Evolutionary conservation across 768 basidiomycete genomes (phyloP), one percentile per base, ranked within the genome.

Genomic region (Lepiota brunneoincarnata): DNA sequence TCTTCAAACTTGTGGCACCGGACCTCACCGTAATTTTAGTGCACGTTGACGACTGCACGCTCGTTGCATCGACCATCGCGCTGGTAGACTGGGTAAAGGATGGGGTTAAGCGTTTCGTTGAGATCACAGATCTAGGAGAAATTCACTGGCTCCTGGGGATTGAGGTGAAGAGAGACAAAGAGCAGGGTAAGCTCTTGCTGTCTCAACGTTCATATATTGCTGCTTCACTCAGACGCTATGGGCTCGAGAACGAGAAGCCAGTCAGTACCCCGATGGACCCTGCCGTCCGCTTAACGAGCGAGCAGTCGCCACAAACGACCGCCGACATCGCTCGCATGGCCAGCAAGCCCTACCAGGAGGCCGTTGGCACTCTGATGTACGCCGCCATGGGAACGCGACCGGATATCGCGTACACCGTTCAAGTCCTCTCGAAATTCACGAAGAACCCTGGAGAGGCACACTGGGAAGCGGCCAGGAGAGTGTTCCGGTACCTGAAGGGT

Each of bases 401-500:
- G 0, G 70, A 75, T n/a, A n/a, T n/a, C n/a, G n/a, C n/a, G n/a
- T 72, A 62, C 41, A 57, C 73, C 1, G 62, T 73, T 61, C 67
- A 0, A 67, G n/a, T n/a, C n/a, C n/a, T n/a, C n/a, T n/a, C n/a
- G n/a, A n/a, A 63, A 2, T 77, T 71, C 63, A 46, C 61, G 7
- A 46, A 61, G 4, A 70, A 72, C 49, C 74, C 70, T 1, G 61
- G 64, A 2, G 14, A 20, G 0, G 50, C 42, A 0, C 77, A 80
- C 55, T 78, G 72, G 71, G 56, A 66, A 3, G 75, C 72, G 4
- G 69, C 70, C 2, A 72, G 72, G 48, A 65, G 65, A 31, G 57
- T 76, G 20, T 63, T 73, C 43, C 62, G 65, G 3, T 80, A 79
- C 58, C 59, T 82, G 6, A 63, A 63, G 36, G 64, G 66, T 14